A percentile compares a stretch with the other conserved stretches of the same genome.
Evolutionary conservation across 768 basidiomycete genomes (phyloP).

Genomic region (Termitomyces eurrhizus): DNA sequence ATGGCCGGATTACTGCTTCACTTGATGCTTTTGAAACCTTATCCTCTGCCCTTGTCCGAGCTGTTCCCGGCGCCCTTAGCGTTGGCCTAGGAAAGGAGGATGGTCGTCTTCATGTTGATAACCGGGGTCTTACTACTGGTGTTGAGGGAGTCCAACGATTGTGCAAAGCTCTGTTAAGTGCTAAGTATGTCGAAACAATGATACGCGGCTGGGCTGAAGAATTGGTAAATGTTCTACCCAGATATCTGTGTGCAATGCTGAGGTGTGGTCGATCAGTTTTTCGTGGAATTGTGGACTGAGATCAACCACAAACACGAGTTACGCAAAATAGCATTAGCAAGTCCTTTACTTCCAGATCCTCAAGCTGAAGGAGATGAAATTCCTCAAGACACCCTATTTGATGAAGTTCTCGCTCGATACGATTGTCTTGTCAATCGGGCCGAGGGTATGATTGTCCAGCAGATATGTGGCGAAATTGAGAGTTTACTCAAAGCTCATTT

Average conservation of each 20-base stretch:
- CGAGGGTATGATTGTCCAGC: constrained; percentile 85
- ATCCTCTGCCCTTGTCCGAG: constrained; percentile 82
- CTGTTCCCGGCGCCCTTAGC: constrained; percentile 87
- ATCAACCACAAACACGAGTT: constrained; percentile 60
- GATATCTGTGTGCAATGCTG: not conserved
- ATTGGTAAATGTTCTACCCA: constrained; percentile 46
- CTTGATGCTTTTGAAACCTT: constrained; percentile 93
- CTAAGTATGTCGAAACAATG: constrained; percentile 63
- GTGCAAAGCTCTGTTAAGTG: constrained; percentile 83
- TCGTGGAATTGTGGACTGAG: constrained; percentile 85
- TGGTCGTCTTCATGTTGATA: constrained; percentile 44
- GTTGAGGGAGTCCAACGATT: constrained; percentile 80
- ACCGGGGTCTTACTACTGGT: constrained; percentile 71
- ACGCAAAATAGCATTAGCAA: constrained; percentile 47
- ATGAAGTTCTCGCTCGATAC: constrained; percentile 68
- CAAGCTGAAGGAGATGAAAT: constrained; percentile 27
- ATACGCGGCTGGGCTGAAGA: constrained; percentile 90
- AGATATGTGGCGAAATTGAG: constrained; percentile 81
- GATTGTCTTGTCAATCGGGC: constrained; percentile 57
- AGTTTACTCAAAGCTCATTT: constrained; percentile 71
- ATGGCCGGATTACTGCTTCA: constrained; percentile 72
- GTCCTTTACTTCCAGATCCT: constrained; percentile 48
- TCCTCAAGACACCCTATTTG: constrained; percentile 71
- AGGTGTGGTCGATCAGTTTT: constrained; percentile 57
- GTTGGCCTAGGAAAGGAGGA: constrained; percentile 49